A percentile compares a stretch with the other conserved stretches of the same genome.
These are phyloP conservation scores for Tetrastigma voinierianum DNA, from an alignment of 164 flowering plant genomes.

Conservation along the genomic window DNA sequence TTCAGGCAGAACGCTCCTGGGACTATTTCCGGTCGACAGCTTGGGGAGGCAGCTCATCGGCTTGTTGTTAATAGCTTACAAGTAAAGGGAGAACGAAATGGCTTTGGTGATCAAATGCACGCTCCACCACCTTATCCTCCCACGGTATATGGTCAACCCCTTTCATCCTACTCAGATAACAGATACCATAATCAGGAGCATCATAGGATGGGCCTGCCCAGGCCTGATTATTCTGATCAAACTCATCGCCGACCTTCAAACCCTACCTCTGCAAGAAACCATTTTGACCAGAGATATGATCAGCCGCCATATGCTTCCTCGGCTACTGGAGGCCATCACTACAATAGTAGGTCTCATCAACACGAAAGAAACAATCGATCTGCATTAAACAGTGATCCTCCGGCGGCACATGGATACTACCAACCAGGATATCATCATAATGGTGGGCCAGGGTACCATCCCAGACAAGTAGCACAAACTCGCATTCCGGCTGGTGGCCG, in stretches of 20 bases:
- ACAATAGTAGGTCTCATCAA: constrained; percentile 16
- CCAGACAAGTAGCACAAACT: constrained; percentile 17
- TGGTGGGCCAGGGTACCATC: constrained; percentile 21
- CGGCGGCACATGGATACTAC: constrained; percentile 13
- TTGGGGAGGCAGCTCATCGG: constrained; percentile 88
- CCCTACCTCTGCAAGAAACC: constrained; percentile 5
- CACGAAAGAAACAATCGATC: constrained; percentile 21
- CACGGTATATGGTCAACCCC: constrained; percentile 18
- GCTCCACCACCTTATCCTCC: constrained; percentile 22
- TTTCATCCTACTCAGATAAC: constrained; percentile 16
- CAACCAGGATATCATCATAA: constrained; percentile 24
- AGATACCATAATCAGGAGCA: constrained; percentile 23
- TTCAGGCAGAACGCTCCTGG: constrained; percentile 59
- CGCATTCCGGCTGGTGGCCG: constrained; percentile 6
- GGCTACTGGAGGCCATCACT: constrained; percentile 15
- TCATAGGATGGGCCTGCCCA: constrained; percentile 16
- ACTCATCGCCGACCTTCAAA: constrained; percentile 6
- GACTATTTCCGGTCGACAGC: constrained; percentile 63
- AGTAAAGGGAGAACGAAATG: constrained; percentile 30
- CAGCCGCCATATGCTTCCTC: constrained; percentile 25
- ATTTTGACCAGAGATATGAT: constrained; percentile 21
- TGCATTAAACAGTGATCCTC: constrained; percentile 10
- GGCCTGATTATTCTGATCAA: constrained; percentile 19
- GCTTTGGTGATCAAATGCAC: constrained; percentile 23
- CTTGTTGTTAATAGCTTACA: constrained; percentile 79